Base-by-base conservation (phyloP, 805 yeast species). In the Helenozyma baotianmanensis region DNA sequence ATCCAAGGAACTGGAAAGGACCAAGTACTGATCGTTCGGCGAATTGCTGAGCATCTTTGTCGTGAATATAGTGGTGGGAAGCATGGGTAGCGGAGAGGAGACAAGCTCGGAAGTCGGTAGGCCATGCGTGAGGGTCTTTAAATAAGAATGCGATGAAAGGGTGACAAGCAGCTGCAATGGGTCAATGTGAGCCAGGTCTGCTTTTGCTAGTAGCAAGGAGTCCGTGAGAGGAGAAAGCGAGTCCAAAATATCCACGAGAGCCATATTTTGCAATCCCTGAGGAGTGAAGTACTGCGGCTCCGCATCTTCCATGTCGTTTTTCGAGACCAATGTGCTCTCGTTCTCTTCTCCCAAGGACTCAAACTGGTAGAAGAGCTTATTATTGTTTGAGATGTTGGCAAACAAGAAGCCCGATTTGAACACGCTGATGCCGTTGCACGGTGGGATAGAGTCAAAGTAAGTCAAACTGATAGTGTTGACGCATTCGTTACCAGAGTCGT, bases 381-480 rank as follows among this genome's bases (percentile, higher is more conserved):
- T 78, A 18, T 81, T 78, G 36, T 64, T 55, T 36, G 80, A 80
- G 7, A 78, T 62, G 40, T 80, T 78, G 1, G 81, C 82, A 53
- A 76, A 84, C 23, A 90, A 47, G 43, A 78, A 82, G 0, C 97
- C 98, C 6, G 83, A 72, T 42, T 73, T 80, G 41, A 88, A 68
- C 25, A 90, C 75, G 24, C 70, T 62, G 9, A 90, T 46, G 4
- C 70, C 52, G 14, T 66, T 63, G 16, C 83, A 71, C 1, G 70
- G 54, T 2, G 88, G 83, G 22, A 85, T 68, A 0, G 95, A 71
- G 50, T 85, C 96, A 56, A 90, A 89, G 48, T 82, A 88, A 11
- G 74, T 64, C 10, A 82, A 65, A n/a, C 63, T 51, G 8, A 82
- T 50, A 2, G 56, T 46, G 2, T 62, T 61, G 6, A 72, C 68